Base-by-base conservation (phyloP, 2,329 filamentous ascomycete genomes). In the Myriosclerotinia curreyana region DNA sequence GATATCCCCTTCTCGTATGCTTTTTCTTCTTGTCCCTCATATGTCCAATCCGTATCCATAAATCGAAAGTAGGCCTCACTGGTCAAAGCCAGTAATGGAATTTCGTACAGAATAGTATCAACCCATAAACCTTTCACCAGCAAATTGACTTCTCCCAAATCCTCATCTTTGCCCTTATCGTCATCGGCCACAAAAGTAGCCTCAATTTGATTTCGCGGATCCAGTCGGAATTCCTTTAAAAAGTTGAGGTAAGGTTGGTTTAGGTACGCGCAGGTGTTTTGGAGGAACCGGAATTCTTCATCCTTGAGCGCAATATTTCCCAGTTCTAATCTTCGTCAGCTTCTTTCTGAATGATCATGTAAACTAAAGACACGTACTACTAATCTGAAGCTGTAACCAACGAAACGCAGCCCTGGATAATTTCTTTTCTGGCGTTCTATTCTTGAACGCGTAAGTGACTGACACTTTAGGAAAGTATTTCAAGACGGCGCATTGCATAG, bases 51-150 rank as follows among this genome's bases (percentile, higher is more conserved):
- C 60, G 79, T 91, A 74, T 99, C 92, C 80, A 92, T 91, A 77
- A 96, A 98, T 74, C 91, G 92, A 82, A 99, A 99, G 79, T 97
- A 99, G 58, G 95, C 92, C 76, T 99, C 94, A 55, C 92, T 97
- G 1, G 94, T 91, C 68, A 99, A 78, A 3, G 96, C 92, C 25
- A 99, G 83, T 28, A 99, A 83, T 0, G 95, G 95, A 65, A 99
- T 97, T 78, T 99, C 95, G 78, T 99, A 99, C 31, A 99, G 84
- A 65, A 99, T 99, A 0, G 95, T 98, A 70, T 97, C 92, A 11
- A 92, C 84, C 95, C 95, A 99, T 62, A 87, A 81, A 12, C 95
- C 95, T 70, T 87, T 86, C 68, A 96, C 88, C 49, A 86, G 80
- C 68, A 98, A 86, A 70, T 88, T 80, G 58, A 97, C 79, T 65